Evolutionary conservation across 2,329 filamentous ascomycete genomes (phyloP), one percentile per base, ranked within the genome.

Genomic region (Alternaria arbusti): DNA sequence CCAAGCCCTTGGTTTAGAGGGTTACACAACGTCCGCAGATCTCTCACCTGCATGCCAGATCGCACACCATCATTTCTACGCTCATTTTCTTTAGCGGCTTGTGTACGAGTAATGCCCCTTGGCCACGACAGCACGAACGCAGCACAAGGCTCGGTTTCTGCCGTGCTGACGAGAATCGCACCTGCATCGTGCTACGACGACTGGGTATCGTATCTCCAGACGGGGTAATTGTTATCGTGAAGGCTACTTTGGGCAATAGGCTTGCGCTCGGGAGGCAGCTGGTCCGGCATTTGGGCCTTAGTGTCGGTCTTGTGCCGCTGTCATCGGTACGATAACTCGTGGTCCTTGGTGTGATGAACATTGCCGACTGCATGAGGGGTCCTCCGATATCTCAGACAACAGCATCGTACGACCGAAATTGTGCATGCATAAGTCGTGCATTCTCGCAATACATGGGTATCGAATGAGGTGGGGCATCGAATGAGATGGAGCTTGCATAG

Each of bases 171-270:
- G 52, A 58, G 49, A 65, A 65, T 25, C 47, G 56, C 68, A 67
- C 69, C 67, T 71, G 66, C 68, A 70, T 71, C 63, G 71, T 71
- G 65, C 69, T 20, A 70, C 68, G 28, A 64, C 47, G 47, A 58
- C 49, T 61, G 56, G 57, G 46, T 30, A 17, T 45, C 44, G 30
- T 54, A 60, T 58, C 51, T 62, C 47, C 36, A 52, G 22, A 36
- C 12, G 40, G 11, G 20, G 20, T 52, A 30, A 22, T 47, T 44
- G 66, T 66, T 73, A 71, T 72, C 69, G 68, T 72, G 66, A 54
- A 65, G 68, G 56, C 67, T 65, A 22, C 30, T 64, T 58, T 47
- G 22, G 63, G 64, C 57, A 25, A 54, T 57, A 30, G 51, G 54
- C 55, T 62, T 56, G 50, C 61, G 56, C 43, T 61, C 56, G 51